A percentile compares a stretch with the other conserved stretches of the same genome.
phyloP scores from a whole-genome alignment of 2,329 filamentous ascomycete genomes.

The Stagonosporopsis tanaceti region DNA sequence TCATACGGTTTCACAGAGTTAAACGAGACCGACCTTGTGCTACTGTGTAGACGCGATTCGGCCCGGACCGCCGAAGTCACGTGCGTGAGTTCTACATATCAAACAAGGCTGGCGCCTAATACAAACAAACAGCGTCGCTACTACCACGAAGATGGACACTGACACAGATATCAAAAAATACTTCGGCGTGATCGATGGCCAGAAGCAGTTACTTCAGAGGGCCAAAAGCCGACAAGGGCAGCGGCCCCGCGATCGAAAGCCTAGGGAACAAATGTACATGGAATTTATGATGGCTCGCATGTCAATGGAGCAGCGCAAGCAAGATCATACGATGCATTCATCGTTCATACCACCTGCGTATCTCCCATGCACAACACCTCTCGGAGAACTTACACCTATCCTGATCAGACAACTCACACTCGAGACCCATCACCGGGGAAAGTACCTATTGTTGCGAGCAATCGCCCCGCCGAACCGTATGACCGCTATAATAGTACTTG shows the following conservation, averaged over 20 bases:
- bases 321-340: conserved; percentile 1
- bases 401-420: conserved; percentile 45
- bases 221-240: background rate
- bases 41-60: too few species aligned
- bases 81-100: too few species aligned
- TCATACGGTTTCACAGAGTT: too few species aligned
- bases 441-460: conserved; percentile 44
- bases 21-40: too few species aligned
- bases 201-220: background rate
- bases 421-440: conserved; percentile 53
- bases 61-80: too few species aligned
- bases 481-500: conserved; percentile 18
- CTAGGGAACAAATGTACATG: background rate
- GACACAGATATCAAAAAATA: background rate
- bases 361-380: conserved; percentile 24
- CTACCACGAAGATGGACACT: background rate
- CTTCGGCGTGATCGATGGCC: background rate
- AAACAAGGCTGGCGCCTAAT: background rate
- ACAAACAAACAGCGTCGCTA: background rate
- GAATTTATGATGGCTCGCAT: background rate
- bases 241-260: background rate
- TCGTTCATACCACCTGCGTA: conserved; percentile 33
- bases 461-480: conserved; percentile 32
- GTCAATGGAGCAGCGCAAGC: background rate
- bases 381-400: conserved; percentile 24